Conservation (phyloP, 306 rosid species). For the Fragaria vesca region DNA sequence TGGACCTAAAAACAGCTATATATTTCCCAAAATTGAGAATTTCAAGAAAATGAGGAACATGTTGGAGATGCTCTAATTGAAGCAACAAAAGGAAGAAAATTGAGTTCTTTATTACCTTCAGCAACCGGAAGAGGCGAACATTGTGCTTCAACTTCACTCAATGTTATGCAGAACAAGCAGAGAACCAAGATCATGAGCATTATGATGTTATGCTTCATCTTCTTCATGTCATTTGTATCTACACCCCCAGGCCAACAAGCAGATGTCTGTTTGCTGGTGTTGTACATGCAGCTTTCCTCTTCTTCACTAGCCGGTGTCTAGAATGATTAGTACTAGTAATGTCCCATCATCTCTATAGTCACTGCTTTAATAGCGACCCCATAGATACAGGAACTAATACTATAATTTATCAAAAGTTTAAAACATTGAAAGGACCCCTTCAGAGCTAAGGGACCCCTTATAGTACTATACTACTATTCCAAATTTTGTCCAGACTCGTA, state of each 20-base stretch:
- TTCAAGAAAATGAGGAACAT: no score
- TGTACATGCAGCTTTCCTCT: not conserved
- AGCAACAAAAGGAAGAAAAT: not conserved
- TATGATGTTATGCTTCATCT: not conserved
- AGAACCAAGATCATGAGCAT: not conserved
- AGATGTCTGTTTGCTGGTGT: not conserved
- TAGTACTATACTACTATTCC: not conserved
- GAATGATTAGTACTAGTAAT: not conserved
- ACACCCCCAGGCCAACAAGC: not conserved
- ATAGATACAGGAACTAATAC: not conserved
- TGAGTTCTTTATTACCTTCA: constrained; percentile 5
- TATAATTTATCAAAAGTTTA: not conserved
- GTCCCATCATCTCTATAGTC: not conserved
- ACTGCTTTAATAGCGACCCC: not conserved
- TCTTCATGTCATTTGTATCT: not conserved
- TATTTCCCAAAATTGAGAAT: no score
- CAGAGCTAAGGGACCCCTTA: not conserved
- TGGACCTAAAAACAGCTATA: no score
- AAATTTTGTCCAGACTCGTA: not conserved
- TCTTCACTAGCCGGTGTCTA: not conserved
- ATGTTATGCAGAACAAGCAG: not conserved
- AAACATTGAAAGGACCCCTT: not conserved
- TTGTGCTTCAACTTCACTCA: not conserved
- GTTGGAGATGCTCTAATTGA: not conserved
- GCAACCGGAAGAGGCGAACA: not conserved